phyloP scores from a whole-genome alignment of 2,329 filamentous ascomycete genomes.

The Tolypocladium amazonense region DNA sequence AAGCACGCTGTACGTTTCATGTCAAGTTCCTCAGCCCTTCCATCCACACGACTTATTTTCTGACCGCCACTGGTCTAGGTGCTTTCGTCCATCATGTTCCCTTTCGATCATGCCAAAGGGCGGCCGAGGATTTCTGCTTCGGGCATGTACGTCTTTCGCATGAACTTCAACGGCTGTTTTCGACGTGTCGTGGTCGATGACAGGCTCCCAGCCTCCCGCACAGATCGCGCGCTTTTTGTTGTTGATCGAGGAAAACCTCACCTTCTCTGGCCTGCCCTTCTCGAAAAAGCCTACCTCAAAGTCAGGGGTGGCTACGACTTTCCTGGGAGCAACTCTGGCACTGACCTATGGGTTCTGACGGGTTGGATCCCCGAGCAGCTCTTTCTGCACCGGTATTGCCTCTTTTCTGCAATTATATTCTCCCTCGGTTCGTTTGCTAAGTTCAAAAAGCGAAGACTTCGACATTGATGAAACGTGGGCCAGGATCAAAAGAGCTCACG shows the following conservation, averaged over 20 bases:
- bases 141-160: constrained; percentile 83
- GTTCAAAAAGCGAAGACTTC: constrained; percentile 54
- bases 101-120: constrained; percentile 50
- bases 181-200: constrained; percentile 85
- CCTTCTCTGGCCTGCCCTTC: constrained; percentile 82
- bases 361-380: constrained; percentile 97
- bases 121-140: constrained; percentile 58
- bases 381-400: constrained; percentile 61
- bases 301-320: constrained; percentile 95
- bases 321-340: constrained; percentile 92
- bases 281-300: constrained; percentile 96
- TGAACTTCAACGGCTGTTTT: constrained; percentile 93
- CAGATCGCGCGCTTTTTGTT: constrained; percentile 70
- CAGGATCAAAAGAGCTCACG: constrained; percentile 63
- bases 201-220: constrained; percentile 67
- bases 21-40: not conserved
- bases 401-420: not conserved
- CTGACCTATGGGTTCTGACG: constrained; percentile 83
- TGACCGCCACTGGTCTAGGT: constrained; percentile 36
- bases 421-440: not conserved
- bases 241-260: constrained; percentile 72
- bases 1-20: constrained; percentile 48
- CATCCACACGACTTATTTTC: not conserved
- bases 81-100: constrained; percentile 63
- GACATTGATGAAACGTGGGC: constrained; percentile 69